A percentile compares a stretch with the other conserved stretches of the same genome.
phyloP scores from a whole-genome alignment of 2,329 filamentous ascomycete genomes.

The Sordariomycetes sp. region DNA sequence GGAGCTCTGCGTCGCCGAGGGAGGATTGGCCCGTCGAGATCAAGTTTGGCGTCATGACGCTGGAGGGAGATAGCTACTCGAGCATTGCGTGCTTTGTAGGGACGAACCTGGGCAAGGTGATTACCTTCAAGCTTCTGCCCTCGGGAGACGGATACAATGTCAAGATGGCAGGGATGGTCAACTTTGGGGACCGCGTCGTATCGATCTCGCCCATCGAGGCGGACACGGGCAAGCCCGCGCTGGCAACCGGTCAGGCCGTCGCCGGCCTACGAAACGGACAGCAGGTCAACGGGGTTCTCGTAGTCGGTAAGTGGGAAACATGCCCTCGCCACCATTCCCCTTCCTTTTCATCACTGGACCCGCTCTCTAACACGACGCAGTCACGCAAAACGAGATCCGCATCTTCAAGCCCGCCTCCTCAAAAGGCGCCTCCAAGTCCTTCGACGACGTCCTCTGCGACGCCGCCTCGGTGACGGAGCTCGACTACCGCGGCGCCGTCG shows the following conservation, averaged over 20 bases:
- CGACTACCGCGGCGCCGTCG: slow-evolving; percentile 63
- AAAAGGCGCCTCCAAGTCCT: slow-evolving; percentile 88
- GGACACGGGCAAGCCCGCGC: slow-evolving; percentile 64
- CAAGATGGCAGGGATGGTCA: slow-evolving; percentile 56
- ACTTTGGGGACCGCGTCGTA: slow-evolving; percentile 60
- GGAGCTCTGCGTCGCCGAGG: slow-evolving; percentile 14
- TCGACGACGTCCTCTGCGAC: slow-evolving; percentile 75
- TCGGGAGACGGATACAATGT: slow-evolving; percentile 62
- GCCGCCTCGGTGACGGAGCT: slow-evolving; percentile 67
- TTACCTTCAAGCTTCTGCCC: slow-evolving; percentile 85
- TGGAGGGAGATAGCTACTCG: slow-evolving; percentile 91
- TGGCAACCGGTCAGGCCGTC: slow-evolving; percentile 65
- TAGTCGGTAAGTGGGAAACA: slow-evolving; percentile 48
- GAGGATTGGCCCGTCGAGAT: slow-evolving; percentile 72
- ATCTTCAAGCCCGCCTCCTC: slow-evolving; percentile 76
- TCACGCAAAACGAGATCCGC: slow-evolving; percentile 62
- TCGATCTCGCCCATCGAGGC: slow-evolving; percentile 70
- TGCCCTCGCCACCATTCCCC: background rate
- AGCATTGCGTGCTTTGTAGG: slow-evolving; percentile 90
- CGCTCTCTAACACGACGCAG: slow-evolving; percentile 21
- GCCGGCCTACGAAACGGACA: slow-evolving; percentile 64
- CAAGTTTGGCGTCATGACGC: slow-evolving; percentile 86
- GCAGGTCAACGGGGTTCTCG: slow-evolving; percentile 68
- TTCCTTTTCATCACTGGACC: background rate
- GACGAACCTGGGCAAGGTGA: slow-evolving; percentile 71